Base-by-base conservation (phyloP, 2,329 filamentous ascomycete species). In the Neocucurbitaria cava region DNA sequence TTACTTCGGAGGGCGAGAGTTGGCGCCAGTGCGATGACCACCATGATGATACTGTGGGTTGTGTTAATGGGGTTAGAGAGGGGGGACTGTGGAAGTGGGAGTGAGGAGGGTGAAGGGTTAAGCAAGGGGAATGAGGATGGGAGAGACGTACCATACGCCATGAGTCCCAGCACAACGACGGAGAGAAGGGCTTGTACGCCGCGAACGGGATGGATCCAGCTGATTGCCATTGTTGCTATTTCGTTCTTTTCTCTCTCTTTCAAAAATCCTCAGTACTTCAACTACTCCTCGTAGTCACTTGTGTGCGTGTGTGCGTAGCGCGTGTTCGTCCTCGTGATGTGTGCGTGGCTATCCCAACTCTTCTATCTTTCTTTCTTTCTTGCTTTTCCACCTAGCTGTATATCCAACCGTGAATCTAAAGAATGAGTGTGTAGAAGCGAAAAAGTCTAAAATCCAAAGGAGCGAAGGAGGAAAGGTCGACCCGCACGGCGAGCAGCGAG, bases 121-220 rank as follows among this genome's bases (percentile, higher is more conserved):
- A 21, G 17, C 18, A 44, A 3, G 24, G 10, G 9, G 10, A 42
- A 24, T 18, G 2, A 21, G 2, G 9, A 10, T 15, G 28, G 11
- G 9, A 33, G 11, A 47, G 36, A 54, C 83, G 24, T 80, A 92
- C 91, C 80, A 70, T 93, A 92, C 47, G 83, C 88, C 43, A 86
- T 88, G 31, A 96, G 76, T 20, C 89, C 91, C 9, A 96, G 84
- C 65, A 92, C 86, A 61, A 93, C 86, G 58, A 95, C 80, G 31
- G 87, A 82, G 65, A 96, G 85, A 36, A 91, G 62, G 10, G 81
- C 83, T 67, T 94, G 88, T 45, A 85, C 79, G 54, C 84, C 81
- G 71, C 92, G 89, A 60, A 90, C 79, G 36, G 88, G 84, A 62
- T 86, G 79, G 35, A 86, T 78, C 68, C 86, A 83, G 56, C 78